Evolutionary conservation across 345 rosid genomes (phyloP), one percentile per base, ranked within the genome.

Genomic region (Hypericum androsaemum): DNA sequence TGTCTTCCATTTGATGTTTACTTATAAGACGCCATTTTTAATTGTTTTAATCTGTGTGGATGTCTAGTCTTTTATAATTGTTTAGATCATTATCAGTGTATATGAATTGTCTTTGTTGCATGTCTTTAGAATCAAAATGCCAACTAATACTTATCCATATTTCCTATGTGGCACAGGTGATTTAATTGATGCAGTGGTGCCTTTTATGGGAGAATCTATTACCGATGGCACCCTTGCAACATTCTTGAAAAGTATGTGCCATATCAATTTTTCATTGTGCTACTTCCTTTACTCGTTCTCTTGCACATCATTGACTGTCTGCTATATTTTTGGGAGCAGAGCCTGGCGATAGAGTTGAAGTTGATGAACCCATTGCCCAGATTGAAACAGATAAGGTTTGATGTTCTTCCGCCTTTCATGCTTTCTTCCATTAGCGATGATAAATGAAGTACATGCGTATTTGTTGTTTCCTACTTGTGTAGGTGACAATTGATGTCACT

Each of bases 361-460:
- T 61, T 43, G 98, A 92, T 52, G 97, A 92, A 67, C 64, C 88
- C 41, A 88, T 88, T 75, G 98, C 97, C 53, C 97, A 92, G 69
- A 83, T 92, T 58, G 98, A 92, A 70, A 92, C 98, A 3, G 97
- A 92, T 75, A 92, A 92, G 83, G 98, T 92, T 39, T 46, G 53
- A 45, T 52, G 6, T 46, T 10, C 22, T 13, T 17, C 10, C 28
- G 7, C 28, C 22, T 46, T 5, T 46, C 22, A 6, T 3, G 9
- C 22, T 46, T 46, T 12, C 16, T 12, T 13, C 22, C 50, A 7
- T 12, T 10, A 14, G 15, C 16, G 1, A 0, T 13, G 5, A 10
- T 46, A 8, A 5, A 46, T 6, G 10, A 13, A 6, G 5, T 32
- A 46, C 22, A 13, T 3, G 16, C 8, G 8, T 46, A 10, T 10